Evolutionary conservation across 2,329 filamentous ascomycete species (phyloP).

Genomic region (Claviceps sp.): DNA sequence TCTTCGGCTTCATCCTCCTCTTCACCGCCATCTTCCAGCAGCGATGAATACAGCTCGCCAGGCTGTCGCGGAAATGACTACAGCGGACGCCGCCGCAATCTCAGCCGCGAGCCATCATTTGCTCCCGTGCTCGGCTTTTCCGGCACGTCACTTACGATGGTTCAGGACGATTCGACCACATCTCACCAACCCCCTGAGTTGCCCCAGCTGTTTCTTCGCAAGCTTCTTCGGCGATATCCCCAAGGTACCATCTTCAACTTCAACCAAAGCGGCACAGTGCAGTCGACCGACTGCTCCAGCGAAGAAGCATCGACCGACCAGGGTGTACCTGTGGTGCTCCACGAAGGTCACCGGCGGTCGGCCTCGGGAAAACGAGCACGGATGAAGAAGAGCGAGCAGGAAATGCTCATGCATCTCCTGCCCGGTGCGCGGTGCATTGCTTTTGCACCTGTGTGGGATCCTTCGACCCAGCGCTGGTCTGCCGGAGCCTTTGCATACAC

Average conservation of each 20-base stretch:
- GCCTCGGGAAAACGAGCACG: neutral
- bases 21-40: slow-evolving; percentile 5
- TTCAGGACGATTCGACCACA: slow-evolving; percentile 15
- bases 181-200: slow-evolving; percentile 12
- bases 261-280: slow-evolving; percentile 22
- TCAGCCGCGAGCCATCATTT: neutral
- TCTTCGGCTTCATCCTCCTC: slow-evolving; percentile 5
- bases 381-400: slow-evolving; percentile 10
- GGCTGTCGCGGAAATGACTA: slow-evolving; percentile 1
- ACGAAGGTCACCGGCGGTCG: neutral
- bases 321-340: neutral
- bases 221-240: slow-evolving; percentile 30
- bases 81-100: neutral
- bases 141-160: slow-evolving; percentile 18
- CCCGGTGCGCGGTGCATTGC: slow-evolving; percentile 31
- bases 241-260: slow-evolving; percentile 33
- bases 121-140: slow-evolving; percentile 23
- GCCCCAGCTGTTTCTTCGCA: slow-evolving; percentile 25
- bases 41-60: slow-evolving; percentile 10
- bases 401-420: slow-evolving; percentile 21
- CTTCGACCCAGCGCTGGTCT: slow-evolving; percentile 31
- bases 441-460: slow-evolving; percentile 35
- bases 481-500: slow-evolving; percentile 38
- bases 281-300: slow-evolving; percentile 17
- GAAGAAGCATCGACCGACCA: slow-evolving; percentile 8